These are phyloP conservation scores for Alternaria tenuissima DNA, from an alignment of 2,329 filamentous ascomycete species.

Conservation along the genomic window DNA sequence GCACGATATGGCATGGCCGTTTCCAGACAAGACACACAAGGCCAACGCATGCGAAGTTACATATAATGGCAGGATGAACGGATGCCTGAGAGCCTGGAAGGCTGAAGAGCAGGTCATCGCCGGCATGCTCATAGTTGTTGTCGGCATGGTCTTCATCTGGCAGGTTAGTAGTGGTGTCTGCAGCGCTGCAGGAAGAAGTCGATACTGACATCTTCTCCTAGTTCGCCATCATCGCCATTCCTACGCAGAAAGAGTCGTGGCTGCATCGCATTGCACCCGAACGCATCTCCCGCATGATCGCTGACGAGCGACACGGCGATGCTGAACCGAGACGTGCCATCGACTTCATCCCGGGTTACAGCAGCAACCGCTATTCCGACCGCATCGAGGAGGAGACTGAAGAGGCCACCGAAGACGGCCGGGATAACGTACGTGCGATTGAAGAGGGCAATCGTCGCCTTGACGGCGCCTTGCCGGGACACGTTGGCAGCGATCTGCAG, in stretches of 20 bases:
- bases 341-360: conserved; percentile 41
- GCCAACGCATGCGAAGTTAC: conserved; percentile 56
- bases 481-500: conserved; percentile 26
- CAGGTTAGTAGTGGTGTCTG: conserved; percentile 30
- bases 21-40: conserved; percentile 52
- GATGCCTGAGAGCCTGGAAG: conserved; percentile 67
- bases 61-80: conserved; percentile 53
- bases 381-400: conserved; percentile 41
- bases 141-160: conserved; percentile 45
- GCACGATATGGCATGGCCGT: conserved; percentile 70
- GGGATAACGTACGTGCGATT: conserved; percentile 25
- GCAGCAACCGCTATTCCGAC: conserved; percentile 38
- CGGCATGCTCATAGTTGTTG: conserved; percentile 63
- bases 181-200: no score
- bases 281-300: conserved; percentile 43
- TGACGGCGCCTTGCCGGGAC: conserved; percentile 27
- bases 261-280: conserved; percentile 42
- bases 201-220: conserved; percentile 16
- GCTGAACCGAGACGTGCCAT: conserved; percentile 35
- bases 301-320: conserved; percentile 38
- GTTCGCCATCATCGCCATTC: conserved; percentile 43
- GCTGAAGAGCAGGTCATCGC: conserved; percentile 62
- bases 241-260: conserved; percentile 44
- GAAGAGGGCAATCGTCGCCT: conserved; percentile 29
- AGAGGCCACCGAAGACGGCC: conserved; percentile 30